These are phyloP conservation scores for Brasenia schreberi DNA, from an alignment of 164 flowering plant species.

Conservation along the genomic window DNA sequence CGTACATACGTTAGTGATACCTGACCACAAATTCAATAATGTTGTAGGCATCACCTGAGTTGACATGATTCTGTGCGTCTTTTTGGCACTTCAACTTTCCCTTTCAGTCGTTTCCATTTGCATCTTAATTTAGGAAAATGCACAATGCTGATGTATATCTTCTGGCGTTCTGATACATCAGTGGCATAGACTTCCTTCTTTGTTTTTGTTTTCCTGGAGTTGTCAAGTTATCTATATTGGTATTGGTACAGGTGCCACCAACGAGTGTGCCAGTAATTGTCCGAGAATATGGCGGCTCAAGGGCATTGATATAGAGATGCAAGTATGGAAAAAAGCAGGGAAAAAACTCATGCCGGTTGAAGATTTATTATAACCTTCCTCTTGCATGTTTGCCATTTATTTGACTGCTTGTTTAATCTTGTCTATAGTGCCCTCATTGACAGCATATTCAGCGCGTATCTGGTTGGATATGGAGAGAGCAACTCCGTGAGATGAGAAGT, in stretches of 20 bases:
- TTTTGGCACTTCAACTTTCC: neutral
- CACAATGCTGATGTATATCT: neutral
- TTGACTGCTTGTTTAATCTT: too few species aligned
- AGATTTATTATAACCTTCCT: neutral
- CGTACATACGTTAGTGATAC: too few species aligned
- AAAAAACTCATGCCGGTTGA: neutral
- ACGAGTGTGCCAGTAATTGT: conserved; percentile 87
- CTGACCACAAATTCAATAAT: too few species aligned
- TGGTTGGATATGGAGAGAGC: neutral
- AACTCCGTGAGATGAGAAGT: neutral
- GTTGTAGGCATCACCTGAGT: neutral
- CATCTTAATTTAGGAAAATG: too few species aligned
- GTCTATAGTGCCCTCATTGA: too few species aligned
- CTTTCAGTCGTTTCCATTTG: too few species aligned
- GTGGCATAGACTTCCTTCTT: neutral
- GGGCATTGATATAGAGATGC: conserved; percentile 33
- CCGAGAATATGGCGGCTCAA: conserved; percentile 57
- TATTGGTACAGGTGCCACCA: conserved; percentile 52
- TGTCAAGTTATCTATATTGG: neutral
- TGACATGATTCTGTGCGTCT: neutral
- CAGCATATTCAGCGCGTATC: neutral
- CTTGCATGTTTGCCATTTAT: neutral
- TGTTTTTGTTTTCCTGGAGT: neutral
- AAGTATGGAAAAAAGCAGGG: neutral
- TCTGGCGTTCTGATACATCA: neutral